These are phyloP conservation scores for Exophiala calicioides DNA, from an alignment of 2,329 filamentous ascomycete genomes.

Conservation along the genomic window DNA sequence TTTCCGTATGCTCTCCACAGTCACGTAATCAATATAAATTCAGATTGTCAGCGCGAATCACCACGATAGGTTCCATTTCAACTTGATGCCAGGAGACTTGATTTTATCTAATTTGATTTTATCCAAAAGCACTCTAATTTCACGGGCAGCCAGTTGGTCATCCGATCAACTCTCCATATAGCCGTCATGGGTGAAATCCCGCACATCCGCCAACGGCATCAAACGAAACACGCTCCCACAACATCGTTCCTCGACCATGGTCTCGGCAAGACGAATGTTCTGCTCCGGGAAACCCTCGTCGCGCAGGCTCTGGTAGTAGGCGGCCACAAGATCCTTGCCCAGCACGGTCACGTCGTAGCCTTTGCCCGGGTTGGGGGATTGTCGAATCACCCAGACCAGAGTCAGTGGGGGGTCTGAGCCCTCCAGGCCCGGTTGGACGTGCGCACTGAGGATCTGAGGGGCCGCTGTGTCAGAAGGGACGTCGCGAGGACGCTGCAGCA, in stretches of 20 bases:
- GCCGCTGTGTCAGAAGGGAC: not conserved
- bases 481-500: conserved; percentile 14
- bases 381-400: conserved; percentile 27
- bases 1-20: not conserved
- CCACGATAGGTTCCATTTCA: no score
- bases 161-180: conserved; percentile 9
- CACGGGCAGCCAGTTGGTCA: no score
- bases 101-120: no score
- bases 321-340: conserved; percentile 24
- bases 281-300: conserved; percentile 29
- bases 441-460: conserved; percentile 20
- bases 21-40: conserved; percentile 1
- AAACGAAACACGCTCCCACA: conserved; percentile 15
- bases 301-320: conserved; percentile 29
- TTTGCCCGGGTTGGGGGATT: conserved; percentile 14
- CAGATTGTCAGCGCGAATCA: not conserved
- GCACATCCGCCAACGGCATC: conserved; percentile 24
- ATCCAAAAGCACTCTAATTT: no score
- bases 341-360: conserved; percentile 17
- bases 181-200: conserved; percentile 9
- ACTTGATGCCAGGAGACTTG: no score
- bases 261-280: conserved; percentile 28
- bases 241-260: conserved; percentile 22
- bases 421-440: conserved; percentile 30
- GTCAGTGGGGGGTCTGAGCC: conserved; percentile 24